Evolutionary conservation across 768 basidiomycete species (phyloP).

Genomic region (Dacryopinax primogenitus): DNA sequence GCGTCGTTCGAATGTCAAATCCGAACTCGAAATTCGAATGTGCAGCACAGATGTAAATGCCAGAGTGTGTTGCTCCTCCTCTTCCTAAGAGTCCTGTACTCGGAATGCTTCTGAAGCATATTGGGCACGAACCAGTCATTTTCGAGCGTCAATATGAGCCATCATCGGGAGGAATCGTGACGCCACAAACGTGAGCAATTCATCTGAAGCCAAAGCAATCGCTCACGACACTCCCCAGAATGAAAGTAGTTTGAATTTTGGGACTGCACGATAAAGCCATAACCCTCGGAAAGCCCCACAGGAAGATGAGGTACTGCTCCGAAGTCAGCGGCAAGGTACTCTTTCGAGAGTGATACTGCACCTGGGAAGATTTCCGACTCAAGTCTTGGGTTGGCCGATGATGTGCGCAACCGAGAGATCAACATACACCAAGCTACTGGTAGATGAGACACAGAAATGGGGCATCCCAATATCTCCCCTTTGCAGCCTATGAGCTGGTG

Average conservation of each 20-base stretch:
- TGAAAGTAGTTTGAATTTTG: not conserved
- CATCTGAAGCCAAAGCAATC: not conserved
- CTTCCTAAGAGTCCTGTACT: slow-evolving; percentile 33
- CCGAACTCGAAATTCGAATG: no score
- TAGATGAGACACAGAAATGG: slow-evolving; percentile 25
- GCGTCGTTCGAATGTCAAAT: no score
- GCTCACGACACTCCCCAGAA: not conserved
- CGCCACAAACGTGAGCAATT: not conserved
- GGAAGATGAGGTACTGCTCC: not conserved
- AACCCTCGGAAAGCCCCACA: not conserved
- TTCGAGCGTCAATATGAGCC: slow-evolving; percentile 24
- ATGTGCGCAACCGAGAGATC: not conserved
- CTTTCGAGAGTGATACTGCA: not conserved
- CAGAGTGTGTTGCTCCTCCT: no score
- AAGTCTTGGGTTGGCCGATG: not conserved
- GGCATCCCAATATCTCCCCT: slow-evolving; percentile 30
- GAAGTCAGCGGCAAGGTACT: not conserved
- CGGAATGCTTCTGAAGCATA: slow-evolving; percentile 28
- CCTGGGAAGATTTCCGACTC: not conserved
- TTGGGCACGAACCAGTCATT: slow-evolving; percentile 30
- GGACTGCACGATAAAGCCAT: not conserved
- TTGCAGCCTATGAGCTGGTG: no score
- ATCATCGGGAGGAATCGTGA: not conserved
- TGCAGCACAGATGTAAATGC: no score
- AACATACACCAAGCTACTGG: slow-evolving; percentile 17